Evolutionary conservation across 1,284 basidiomycete species (phyloP).

Genomic region (Phellinidium pouzarii): DNA sequence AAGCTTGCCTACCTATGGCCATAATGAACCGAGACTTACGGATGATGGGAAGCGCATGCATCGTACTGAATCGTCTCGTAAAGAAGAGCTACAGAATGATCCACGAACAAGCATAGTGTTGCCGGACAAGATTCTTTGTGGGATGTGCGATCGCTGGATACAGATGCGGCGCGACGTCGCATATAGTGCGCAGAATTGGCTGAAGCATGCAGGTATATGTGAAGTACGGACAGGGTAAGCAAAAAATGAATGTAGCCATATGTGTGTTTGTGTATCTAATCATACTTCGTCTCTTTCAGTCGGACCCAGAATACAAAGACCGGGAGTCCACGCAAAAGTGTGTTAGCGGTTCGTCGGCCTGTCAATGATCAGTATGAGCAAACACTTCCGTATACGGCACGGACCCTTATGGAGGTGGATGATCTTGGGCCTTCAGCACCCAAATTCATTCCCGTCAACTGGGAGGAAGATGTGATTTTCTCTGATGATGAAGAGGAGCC

Average conservation of each 20-base stretch:
- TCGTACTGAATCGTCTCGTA: constrained; percentile 17
- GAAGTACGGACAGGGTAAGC: constrained; percentile 15
- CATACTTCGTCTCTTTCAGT: background rate
- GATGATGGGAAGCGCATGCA: constrained; percentile 15
- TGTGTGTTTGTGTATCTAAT: background rate
- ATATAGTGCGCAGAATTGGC: constrained; percentile 19
- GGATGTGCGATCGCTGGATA: constrained; percentile 19
- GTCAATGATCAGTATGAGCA: constrained; percentile 6
- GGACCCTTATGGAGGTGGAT: background rate
- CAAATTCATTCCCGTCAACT: constrained; percentile 14
- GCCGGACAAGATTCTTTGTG: constrained; percentile 16
- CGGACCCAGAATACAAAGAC: constrained; percentile 1
- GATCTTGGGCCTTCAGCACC: background rate
- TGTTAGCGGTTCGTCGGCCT: background rate
- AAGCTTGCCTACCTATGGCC: background rate
- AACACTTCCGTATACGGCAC: constrained; percentile 12
- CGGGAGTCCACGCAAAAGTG: background rate
- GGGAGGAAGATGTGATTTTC: constrained; percentile 11
- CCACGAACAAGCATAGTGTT: constrained; percentile 18
- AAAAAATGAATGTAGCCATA: background rate
- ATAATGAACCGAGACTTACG: background rate
- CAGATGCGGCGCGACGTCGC: constrained; percentile 18
- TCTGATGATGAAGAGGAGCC: constrained; percentile 13
- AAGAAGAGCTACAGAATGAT: constrained; percentile 18
- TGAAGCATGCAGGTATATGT: constrained; percentile 19